These are phyloP conservation scores for Scenedesmus sp. DNA, from an alignment of 163 green algal species.

Conservation along the genomic window DNA sequence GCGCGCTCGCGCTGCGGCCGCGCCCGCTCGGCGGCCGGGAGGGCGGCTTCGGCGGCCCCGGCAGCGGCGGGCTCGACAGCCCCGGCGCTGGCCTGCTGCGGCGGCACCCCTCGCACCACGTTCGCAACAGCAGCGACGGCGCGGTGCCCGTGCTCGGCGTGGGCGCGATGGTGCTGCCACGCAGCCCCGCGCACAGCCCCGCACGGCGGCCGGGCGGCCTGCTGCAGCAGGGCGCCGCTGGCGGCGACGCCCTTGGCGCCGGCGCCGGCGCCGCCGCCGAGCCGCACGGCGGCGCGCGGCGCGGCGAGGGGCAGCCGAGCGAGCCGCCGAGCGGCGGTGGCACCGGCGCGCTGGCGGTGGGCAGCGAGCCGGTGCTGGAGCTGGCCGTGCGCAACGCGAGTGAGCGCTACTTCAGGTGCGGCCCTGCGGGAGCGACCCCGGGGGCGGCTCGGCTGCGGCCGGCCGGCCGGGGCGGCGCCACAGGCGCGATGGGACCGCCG, in stretches of 20 bases:
- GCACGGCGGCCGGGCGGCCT: not conserved
- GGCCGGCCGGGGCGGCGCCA: too few species aligned
- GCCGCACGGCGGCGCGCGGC: not conserved
- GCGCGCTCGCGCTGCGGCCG: not conserved
- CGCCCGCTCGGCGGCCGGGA: not conserved
- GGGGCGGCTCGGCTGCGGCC: too few species aligned
- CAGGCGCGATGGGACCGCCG: too few species aligned
- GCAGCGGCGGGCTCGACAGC: not conserved
- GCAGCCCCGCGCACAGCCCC: not conserved
- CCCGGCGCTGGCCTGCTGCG: not conserved
- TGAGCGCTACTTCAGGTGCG: conserved; percentile 51
- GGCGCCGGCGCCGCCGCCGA: not conserved
- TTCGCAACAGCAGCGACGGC: conserved; percentile 35
- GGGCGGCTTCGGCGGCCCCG: not conserved
- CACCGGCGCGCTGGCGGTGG: not conserved
- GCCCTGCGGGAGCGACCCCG: too few species aligned
- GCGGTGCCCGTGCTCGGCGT: not conserved
- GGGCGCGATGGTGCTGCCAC: not conserved
- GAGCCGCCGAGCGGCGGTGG: not conserved
- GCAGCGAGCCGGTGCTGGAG: conserved; percentile 46
- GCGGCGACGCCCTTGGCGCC: conserved; percentile 10
- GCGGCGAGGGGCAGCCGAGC: too few species aligned
- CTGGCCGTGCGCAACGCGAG: conserved; percentile 48
- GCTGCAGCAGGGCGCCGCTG: not conserved
- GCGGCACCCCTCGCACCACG: conserved; percentile 1